These are phyloP conservation scores for Cornus controversa DNA, from an alignment of 148 eudicot genomes.

Conservation along the genomic window DNA sequence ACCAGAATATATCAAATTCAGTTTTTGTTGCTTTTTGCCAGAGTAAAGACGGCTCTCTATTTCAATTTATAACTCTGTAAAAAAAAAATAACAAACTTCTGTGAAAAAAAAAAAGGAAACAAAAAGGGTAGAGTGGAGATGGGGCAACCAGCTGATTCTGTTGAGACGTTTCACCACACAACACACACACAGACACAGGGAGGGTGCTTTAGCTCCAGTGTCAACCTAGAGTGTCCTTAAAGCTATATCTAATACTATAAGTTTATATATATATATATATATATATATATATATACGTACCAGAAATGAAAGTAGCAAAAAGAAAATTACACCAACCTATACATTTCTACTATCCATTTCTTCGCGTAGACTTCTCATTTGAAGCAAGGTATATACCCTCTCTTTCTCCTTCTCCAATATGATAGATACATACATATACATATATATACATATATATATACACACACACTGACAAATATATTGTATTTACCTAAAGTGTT, in stretches of 20 bases:
- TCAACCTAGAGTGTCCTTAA: constrained; percentile 58
- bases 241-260: constrained; percentile 24
- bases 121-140: constrained; percentile 27
- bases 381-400: constrained; percentile 19
- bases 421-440: too few relatives aligned
- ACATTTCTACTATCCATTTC: constrained; percentile 21
- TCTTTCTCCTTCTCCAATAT: too few relatives aligned
- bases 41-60: background rate
- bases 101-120: background rate
- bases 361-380: constrained; percentile 29
- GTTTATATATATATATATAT: background rate
- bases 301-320: constrained; percentile 26
- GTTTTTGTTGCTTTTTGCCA: background rate
- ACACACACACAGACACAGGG: constrained; percentile 2
- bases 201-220: constrained; percentile 36
- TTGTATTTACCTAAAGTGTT: too few relatives aligned
- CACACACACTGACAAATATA: too few relatives aligned
- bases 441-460: too few relatives aligned
- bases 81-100: background rate
- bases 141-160: constrained; percentile 30
- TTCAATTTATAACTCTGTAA: background rate
- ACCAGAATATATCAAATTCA: background rate
- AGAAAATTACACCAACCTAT: constrained; percentile 21
- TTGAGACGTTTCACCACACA: constrained; percentile 31
- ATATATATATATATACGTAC: constrained; percentile 5